phyloP scores from a whole-genome alignment of 2,329 filamentous ascomycete genomes.

The Botryotinia calthae region DNA sequence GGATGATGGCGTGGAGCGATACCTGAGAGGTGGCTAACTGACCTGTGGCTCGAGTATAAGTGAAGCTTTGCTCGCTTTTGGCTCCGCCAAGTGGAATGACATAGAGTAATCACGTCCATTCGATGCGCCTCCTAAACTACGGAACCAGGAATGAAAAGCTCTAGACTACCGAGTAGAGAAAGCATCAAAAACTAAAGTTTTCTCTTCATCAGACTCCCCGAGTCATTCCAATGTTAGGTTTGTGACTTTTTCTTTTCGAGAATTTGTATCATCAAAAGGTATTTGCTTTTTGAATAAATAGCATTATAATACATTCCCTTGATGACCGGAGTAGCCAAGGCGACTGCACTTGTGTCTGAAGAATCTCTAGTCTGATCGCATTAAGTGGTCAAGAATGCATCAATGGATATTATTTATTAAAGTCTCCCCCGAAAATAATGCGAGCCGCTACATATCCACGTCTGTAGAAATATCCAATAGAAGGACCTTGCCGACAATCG shows the following conservation, averaged over 20 bases:
- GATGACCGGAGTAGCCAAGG: neutral
- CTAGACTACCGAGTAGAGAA: neutral
- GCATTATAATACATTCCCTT: neutral
- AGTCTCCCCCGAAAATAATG: neutral
- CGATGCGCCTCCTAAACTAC: too few species aligned
- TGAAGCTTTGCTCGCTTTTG: neutral
- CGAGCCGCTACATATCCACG: neutral
- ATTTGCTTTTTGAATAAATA: neutral
- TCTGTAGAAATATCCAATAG: neutral
- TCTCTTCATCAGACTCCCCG: neutral
- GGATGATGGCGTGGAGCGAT: conserved; percentile 72
- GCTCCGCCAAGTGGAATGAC: neutral
- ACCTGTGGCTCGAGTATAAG: neutral
- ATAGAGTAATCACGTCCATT: neutral
- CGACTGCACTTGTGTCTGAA: neutral
- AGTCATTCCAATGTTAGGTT: neutral
- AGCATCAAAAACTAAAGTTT: neutral
- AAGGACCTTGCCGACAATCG: neutral
- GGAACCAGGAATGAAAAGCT: neutral
- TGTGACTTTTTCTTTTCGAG: neutral
- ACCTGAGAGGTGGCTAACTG: conserved; percentile 41
- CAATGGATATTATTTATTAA: neutral
- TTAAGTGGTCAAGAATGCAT: neutral
- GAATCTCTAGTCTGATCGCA: neutral
- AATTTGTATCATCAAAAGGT: neutral